phyloP scores from a whole-genome alignment of 768 basidiomycete genomes.

The Coprinopsis sp. region DNA sequence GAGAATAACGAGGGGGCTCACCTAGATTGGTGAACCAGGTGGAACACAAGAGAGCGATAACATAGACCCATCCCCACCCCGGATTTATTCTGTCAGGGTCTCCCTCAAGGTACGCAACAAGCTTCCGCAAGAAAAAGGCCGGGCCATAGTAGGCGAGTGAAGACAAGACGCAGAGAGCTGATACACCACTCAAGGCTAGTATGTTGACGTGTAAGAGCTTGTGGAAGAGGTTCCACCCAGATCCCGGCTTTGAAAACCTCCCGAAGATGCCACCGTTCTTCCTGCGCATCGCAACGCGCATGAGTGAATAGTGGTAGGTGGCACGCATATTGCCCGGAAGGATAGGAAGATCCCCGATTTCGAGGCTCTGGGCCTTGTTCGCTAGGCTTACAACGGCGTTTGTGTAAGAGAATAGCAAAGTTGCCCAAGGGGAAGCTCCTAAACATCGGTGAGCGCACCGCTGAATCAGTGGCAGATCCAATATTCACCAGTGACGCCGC shows the following conservation, averaged over 20 bases:
- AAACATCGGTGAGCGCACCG: slow-evolving; percentile 3
- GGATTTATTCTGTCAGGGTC: slow-evolving; percentile 51
- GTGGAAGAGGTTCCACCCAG: slow-evolving; percentile 61
- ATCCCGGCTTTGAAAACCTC: slow-evolving; percentile 58
- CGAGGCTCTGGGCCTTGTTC: slow-evolving; percentile 64
- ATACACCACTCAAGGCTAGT: slow-evolving; percentile 33
- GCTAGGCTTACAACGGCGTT: slow-evolving; percentile 86
- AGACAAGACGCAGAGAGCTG: slow-evolving; percentile 47
- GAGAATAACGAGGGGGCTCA: too few species aligned
- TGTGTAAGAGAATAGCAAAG: slow-evolving; percentile 81
- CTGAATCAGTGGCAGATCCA: neutral
- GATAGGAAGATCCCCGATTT: slow-evolving; percentile 86
- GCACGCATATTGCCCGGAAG: slow-evolving; percentile 71
- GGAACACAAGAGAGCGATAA: slow-evolving; percentile 30
- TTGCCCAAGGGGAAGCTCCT: slow-evolving; percentile 57
- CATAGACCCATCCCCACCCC: slow-evolving; percentile 73
- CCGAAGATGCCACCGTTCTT: slow-evolving; percentile 46
- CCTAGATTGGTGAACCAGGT: slow-evolving; percentile 30
- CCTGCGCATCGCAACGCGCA: slow-evolving; percentile 54
- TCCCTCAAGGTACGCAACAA: slow-evolving; percentile 63
- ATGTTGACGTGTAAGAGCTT: slow-evolving; percentile 57
- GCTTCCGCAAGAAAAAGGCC: slow-evolving; percentile 54
- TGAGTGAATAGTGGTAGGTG: slow-evolving; percentile 54
- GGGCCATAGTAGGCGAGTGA: slow-evolving; percentile 68
- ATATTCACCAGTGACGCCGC: slow-evolving; percentile 51